Evolutionary conservation across 2,329 filamentous ascomycete species (phyloP).

Genomic region (Trematosphaeria pertusa): DNA sequence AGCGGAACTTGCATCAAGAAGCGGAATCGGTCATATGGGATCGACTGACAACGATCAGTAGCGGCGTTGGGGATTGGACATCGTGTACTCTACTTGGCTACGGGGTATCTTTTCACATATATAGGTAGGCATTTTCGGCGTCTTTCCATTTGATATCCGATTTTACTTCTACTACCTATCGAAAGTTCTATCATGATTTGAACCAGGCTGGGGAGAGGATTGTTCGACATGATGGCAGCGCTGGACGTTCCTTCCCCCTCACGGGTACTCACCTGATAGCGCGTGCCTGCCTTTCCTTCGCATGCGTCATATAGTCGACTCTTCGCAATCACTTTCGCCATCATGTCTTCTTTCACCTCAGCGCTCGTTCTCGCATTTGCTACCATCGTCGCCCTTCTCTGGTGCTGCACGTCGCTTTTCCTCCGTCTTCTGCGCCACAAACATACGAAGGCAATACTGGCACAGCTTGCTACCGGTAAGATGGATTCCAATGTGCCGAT

Average conservation of each 20-base stretch:
- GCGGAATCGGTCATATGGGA: neutral
- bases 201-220: neutral
- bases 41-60: constrained; percentile 1
- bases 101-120: neutral
- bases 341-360: too few relatives aligned
- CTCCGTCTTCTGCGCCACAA: neutral
- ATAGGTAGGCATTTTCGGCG: constrained; percentile 6
- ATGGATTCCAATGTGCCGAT: constrained; percentile 1
- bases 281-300: too few relatives aligned
- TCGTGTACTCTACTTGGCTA: constrained; percentile 1
- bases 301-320: too few relatives aligned
- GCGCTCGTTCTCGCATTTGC: too few relatives aligned
- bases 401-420: too few relatives aligned
- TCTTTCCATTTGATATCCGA: constrained; percentile 1
- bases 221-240: too few relatives aligned
- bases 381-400: too few relatives aligned
- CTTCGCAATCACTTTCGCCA: too few relatives aligned
- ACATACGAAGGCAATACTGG: neutral
- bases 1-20: neutral
- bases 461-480: neutral
- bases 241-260: too few relatives aligned
- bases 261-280: too few relatives aligned
- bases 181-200: too few relatives aligned
- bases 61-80: constrained; percentile 6
- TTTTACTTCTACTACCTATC: neutral